Base-by-base conservation (phyloP, 192 early-diverging fungal genomes). In the Linnemannia zychae region DNA sequence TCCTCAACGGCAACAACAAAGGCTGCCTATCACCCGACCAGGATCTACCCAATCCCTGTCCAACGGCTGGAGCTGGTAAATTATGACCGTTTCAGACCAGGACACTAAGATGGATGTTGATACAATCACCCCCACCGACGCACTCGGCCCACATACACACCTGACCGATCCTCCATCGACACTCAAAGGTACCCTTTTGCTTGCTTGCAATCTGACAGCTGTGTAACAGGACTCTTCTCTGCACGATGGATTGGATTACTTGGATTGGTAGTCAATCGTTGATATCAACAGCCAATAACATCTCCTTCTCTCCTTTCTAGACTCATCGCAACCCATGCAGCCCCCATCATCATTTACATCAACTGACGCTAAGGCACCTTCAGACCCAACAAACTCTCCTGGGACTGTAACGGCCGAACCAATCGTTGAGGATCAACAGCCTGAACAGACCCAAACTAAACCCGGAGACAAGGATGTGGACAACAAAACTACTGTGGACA, bases 41-140 rank as follows among this genome's bases (percentile, higher is more conserved):
- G 57, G 57, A 63, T 63, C 57, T 12, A 63, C 11, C 4, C 24
- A 44, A 3, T 44, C 40, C 57, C 28, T 24, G 57, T 31, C 57
- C 57, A 63, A 63, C 57, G 57, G 57, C 28, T 63, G 57, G 57
- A 63, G 24, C 57, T 63, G 57, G 57, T 15, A 44, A n/a, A 63
- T 63, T 20, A 76, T 76, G 74, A 76, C 74, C 63, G 63, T 76
- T 76, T 31, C 66, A 67, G 65, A 60, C 53, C 73, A 74, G 73
- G 73, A 74, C 38, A 60, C 73, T 34, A 63, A 74, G 13, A 57
- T 74, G 73, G 73, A 74, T 18, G n/a, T 60, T 6, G 38, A 53
- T 44, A 47, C 37, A 4, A 12, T 63, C 28, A 63, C 57, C 28
- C 57, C 57, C 13, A 31, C 12, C 24, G 57, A 63, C 57, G 13